These are phyloP conservation scores for Zea mays DNA, from an alignment of 176 grass and related monocot species.

Conservation along the genomic window DNA sequence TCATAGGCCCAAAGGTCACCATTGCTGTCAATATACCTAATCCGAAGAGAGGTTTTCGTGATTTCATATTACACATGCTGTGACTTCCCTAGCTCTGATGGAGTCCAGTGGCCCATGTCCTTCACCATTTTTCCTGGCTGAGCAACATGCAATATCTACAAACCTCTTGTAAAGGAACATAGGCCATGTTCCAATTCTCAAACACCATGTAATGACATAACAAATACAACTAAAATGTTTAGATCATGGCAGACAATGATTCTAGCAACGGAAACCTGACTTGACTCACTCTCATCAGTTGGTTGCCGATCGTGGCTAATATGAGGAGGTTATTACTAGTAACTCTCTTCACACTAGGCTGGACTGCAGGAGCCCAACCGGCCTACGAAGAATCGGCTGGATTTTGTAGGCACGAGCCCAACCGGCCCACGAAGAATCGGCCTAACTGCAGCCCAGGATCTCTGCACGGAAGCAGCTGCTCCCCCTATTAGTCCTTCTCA, in stretches of 20 bases:
- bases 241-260: background rate
- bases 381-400: too few species aligned
- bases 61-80: conserved; percentile 49
- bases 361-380: too few species aligned
- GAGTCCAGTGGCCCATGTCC: conserved; percentile 43
- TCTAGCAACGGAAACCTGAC: too few species aligned
- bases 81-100: conserved; percentile 61
- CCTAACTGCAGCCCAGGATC: background rate
- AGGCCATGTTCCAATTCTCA: conserved; percentile 39
- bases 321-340: too few species aligned
- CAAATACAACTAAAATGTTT: background rate
- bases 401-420: background rate
- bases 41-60: conserved; percentile 55
- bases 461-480: background rate
- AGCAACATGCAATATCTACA: conserved; percentile 54
- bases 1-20: conserved; percentile 61
- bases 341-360: too few species aligned
- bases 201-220: background rate
- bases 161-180: conserved; percentile 54
- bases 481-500: background rate
- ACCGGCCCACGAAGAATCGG: background rate
- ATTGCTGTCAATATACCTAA: conserved; percentile 58
- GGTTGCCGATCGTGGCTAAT: too few species aligned
- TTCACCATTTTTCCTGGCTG: conserved; percentile 58
- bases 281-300: too few species aligned